These are phyloP conservation scores for Tylopilus vinaceipallidus DNA, from an alignment of 768 basidiomycete species.

Conservation along the genomic window DNA sequence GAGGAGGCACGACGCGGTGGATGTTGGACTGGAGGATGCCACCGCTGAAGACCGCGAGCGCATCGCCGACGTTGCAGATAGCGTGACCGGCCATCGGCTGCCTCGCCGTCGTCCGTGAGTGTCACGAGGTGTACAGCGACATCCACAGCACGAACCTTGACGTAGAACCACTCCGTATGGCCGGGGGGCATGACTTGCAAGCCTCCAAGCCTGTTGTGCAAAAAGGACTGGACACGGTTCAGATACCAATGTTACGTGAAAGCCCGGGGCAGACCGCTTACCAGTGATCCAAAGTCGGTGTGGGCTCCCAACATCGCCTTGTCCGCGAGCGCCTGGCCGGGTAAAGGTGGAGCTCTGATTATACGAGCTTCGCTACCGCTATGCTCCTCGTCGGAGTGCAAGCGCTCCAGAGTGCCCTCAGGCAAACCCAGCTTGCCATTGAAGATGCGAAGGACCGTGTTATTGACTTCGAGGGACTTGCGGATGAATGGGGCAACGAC, in stretches of 20 bases:
- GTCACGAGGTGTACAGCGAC: background rate
- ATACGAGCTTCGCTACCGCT: constrained; percentile 60
- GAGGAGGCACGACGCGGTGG: constrained; percentile 64
- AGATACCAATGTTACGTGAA: background rate
- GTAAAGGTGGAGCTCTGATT: constrained; percentile 47
- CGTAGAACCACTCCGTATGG: constrained; percentile 61
- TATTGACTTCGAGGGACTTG: constrained; percentile 56
- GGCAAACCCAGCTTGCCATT: constrained; percentile 56
- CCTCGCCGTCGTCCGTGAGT: background rate
- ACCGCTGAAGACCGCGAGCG: constrained; percentile 58
- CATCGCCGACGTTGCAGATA: constrained; percentile 63
- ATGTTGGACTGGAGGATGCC: constrained; percentile 63
- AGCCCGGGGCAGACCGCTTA: constrained; percentile 25
- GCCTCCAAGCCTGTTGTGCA: constrained; percentile 70
- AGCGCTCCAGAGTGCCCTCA: constrained; percentile 40
- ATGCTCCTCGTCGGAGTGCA: constrained; percentile 44
- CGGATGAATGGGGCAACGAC: constrained; percentile 54
- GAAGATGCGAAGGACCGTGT: constrained; percentile 52
- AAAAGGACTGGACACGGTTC: constrained; percentile 47
- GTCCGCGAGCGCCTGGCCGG: constrained; percentile 24
- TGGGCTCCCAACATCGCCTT: constrained; percentile 59
- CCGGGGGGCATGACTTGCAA: constrained; percentile 67
- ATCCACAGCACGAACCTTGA: constrained; percentile 49
- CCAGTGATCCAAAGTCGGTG: constrained; percentile 74
- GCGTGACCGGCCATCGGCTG: constrained; percentile 55